A percentile compares a stretch with the other conserved stretches of the same genome.
These are phyloP conservation scores for Crithidia fasciculata DNA, from an alignment of 208 protist species.

Conservation along the genomic window DNA sequence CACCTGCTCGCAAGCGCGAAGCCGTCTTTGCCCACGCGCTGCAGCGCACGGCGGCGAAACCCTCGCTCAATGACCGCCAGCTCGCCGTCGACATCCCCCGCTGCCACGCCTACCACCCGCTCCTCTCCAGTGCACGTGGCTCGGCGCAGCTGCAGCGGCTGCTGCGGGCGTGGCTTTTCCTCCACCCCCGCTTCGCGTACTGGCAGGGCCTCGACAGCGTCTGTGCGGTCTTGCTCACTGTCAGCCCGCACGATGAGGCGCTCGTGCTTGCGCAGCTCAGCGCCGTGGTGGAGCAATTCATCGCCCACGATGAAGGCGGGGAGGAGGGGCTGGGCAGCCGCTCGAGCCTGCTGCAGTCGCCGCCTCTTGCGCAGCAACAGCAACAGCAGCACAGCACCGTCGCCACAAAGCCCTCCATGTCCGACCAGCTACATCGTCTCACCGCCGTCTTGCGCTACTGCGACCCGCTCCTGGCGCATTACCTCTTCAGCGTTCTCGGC, in stretches of 20 bases:
- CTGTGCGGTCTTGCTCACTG: conserved; percentile 83
- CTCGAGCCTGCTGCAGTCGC: conserved; percentile 3
- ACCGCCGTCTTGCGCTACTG: conserved; percentile 75
- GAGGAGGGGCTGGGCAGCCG: conserved; percentile 7
- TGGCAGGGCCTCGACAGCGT: conserved; percentile 96
- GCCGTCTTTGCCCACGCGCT: conserved; percentile 23
- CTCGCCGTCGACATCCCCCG: conserved; percentile 94
- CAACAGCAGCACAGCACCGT: neutral
- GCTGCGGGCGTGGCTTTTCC: conserved; percentile 83
- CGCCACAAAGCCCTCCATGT: conserved; percentile 57
- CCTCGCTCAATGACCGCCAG: conserved; percentile 76
- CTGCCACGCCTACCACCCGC: conserved; percentile 94
- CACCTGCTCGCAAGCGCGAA: conserved; percentile 35
- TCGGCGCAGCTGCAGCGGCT: conserved; percentile 74
- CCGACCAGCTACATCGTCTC: conserved; percentile 74
- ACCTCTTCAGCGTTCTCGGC: conserved; percentile 81
- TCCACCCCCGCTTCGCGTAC: conserved; percentile 60
- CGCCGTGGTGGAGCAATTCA: conserved; percentile 79
- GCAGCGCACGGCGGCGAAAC: conserved; percentile 24
- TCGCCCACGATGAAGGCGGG: conserved; percentile 65
- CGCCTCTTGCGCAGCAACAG: neutral
- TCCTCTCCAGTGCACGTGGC: conserved; percentile 77
- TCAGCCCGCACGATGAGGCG: conserved; percentile 70
- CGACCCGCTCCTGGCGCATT: conserved; percentile 88
- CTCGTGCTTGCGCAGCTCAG: conserved; percentile 82